Conservation (phyloP, 1,284 basidiomycete species). For the Sanguinoderma infundibulare region DNA sequence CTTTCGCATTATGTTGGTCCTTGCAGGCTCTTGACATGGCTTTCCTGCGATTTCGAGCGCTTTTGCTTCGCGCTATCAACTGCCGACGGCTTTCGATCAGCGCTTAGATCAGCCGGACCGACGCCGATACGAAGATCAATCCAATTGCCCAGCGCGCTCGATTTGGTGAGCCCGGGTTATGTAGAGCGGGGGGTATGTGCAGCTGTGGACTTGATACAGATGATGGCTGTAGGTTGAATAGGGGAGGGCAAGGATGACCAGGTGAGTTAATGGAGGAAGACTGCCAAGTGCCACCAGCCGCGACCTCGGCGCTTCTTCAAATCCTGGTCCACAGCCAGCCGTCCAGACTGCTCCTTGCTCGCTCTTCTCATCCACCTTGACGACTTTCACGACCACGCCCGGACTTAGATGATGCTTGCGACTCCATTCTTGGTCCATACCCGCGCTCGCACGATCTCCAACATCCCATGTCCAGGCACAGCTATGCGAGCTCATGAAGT, state of each 20-base stretch:
- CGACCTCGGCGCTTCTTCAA: slow-evolving; percentile 1
- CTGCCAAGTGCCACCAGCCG: slow-evolving; percentile 5
- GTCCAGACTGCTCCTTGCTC: not conserved
- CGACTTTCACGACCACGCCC: slow-evolving; percentile 3
- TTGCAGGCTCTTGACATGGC: no score
- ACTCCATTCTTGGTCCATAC: not conserved
- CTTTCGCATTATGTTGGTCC: no score
- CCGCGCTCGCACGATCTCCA: not conserved
- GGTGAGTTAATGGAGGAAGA: slow-evolving; percentile 1
- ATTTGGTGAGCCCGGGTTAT: no score
- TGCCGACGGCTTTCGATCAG: no score
- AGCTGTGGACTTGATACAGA: no score
- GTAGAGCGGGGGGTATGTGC: no score
- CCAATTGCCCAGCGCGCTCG: no score
- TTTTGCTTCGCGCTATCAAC: no score
- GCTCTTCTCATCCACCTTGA: not conserved
- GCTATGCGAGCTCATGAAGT: slow-evolving; percentile 83
- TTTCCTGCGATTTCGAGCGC: no score
- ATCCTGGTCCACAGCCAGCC: not conserved
- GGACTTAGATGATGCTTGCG: not conserved
- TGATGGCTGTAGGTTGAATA: no score
- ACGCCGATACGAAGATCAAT: no score
- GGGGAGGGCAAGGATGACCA: slow-evolving; percentile 2
- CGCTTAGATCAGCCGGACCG: no score
- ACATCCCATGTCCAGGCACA: slow-evolving; percentile 60